Base-by-base conservation (phyloP, 352 stramenopile genomes). In the Blastocystis sp. region DNA sequence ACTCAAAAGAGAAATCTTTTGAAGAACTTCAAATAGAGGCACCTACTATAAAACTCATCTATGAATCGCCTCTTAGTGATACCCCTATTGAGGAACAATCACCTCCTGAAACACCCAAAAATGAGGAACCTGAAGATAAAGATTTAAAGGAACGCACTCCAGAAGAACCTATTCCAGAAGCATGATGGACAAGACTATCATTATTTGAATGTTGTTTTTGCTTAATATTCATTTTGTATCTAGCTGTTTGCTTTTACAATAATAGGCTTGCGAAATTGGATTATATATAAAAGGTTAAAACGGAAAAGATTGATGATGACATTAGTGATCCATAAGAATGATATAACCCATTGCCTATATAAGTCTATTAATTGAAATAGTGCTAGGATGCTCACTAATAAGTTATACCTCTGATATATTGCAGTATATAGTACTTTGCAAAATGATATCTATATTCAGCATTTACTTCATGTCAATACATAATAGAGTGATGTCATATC, bases 121-220 rank as follows among this genome's bases (percentile, higher is more conserved):
- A 34, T 34, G 30, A 34, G 1, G 30, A 34, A 1, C 1, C 30
- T 34, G 30, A 34, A 34, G 1, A 34, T 34, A 34, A 34, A 34
- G 30, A 34, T 34, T 34, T 34, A 34, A 34, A 34, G 30, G 30
- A 1, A 34, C 30, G 1, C 30, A 34, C 30, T 34, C 30, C 30
- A 34, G 30, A 34, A 34, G 30, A 34, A 34, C 30, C 30, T 1
- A 34, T 34, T 34, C 0, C 30, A 34, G 30, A 34, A 34, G 30
- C 30, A 34, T 34, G 30, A 34, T 34, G 30, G 9, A n/a, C 30
- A 7, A 16, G 3, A 9, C 47, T 73, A 24, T 73, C 30, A 9
- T 20, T 34, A 24, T 26, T 37, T 73, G 63, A 73, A 34, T 73
- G 39, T 43, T 73, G 63, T 73, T 73, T 73, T 73, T 73, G 63